A percentile compares a stretch with the other conserved stretches of the same genome.
Evolutionary conservation across 1,284 basidiomycete species (phyloP).

Genomic region (Phellopilus nigrolimitatus): DNA sequence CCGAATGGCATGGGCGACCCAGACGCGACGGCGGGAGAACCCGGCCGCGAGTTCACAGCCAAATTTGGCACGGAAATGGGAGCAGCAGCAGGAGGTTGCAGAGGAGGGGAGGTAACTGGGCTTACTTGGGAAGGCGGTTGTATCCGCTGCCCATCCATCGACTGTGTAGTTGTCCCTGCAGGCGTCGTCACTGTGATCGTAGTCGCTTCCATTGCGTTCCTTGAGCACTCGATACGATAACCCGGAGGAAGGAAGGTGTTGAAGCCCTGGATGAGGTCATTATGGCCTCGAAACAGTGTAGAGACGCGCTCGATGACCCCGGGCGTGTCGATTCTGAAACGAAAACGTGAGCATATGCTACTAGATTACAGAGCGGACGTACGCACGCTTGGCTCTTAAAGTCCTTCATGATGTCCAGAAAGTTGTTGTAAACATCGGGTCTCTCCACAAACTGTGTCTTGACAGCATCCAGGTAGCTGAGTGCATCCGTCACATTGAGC

Average conservation of each 20-base stretch:
- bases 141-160: slow-evolving; percentile 31
- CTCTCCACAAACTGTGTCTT: slow-evolving; percentile 90
- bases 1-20: slow-evolving; percentile 29
- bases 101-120: slow-evolving; percentile 25
- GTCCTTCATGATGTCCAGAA: slow-evolving; percentile 99
- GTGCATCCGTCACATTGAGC: slow-evolving; percentile 62
- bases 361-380: slow-evolving; percentile 6
- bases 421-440: slow-evolving; percentile 96
- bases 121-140: slow-evolving; percentile 29
- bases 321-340: slow-evolving; percentile 89
- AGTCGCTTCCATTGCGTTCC: slow-evolving; percentile 69
- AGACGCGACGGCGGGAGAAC: slow-evolving; percentile 21
- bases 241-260: slow-evolving; percentile 98
- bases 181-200: slow-evolving; percentile 96
- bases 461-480: slow-evolving; percentile 95
- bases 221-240: slow-evolving; percentile 92
- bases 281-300: slow-evolving; percentile 91
- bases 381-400: slow-evolving; percentile 92
- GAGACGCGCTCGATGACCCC: slow-evolving; percentile 98
- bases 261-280: slow-evolving; percentile 94
- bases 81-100: slow-evolving; percentile 22
- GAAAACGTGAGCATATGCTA: slow-evolving; percentile 15
- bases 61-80: slow-evolving; percentile 24
- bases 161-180: slow-evolving; percentile 74
- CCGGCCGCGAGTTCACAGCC: slow-evolving; percentile 26